Evolutionary conservation across 2,329 filamentous ascomycete genomes (phyloP).

Genomic region (Trichoderma endophyticum): DNA sequence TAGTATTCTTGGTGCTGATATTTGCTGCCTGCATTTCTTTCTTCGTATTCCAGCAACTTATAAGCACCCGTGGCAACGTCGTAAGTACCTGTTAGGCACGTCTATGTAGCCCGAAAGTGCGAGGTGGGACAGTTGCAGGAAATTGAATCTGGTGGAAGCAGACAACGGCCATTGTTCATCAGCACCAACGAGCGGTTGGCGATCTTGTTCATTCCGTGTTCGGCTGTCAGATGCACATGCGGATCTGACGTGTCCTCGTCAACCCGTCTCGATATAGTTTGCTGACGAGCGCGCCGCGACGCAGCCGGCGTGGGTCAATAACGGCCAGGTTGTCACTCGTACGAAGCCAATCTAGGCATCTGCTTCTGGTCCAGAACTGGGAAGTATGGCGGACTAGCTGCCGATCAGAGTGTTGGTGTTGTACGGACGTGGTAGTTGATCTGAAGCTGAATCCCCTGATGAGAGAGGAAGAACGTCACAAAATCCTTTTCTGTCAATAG

Average conservation of each 20-base stretch:
- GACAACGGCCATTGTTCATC: neutral
- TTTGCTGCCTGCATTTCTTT: neutral
- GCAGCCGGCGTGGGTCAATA: neutral
- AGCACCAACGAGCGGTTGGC: neutral
- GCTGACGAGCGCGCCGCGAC: neutral
- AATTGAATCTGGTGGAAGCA: neutral
- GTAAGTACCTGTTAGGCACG: neutral
- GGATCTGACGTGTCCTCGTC: constrained; percentile 5
- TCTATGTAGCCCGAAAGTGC: neutral
- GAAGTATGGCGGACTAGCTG: neutral
- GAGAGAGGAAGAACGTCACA: neutral
- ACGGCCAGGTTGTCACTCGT: neutral
- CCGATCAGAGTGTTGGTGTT: neutral
- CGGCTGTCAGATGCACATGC: neutral
- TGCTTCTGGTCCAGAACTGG: neutral
- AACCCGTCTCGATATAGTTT: neutral
- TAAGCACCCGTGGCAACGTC: neutral
- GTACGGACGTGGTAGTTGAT: neutral
- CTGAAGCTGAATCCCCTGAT: neutral
- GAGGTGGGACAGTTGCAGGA: neutral
- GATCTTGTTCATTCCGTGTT: neutral
- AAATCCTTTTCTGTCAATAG: neutral
- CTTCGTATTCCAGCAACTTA: neutral
- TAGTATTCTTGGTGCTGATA: neutral
- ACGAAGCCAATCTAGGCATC: neutral